A percentile compares a stretch with the other conserved stretches of the same genome.
These are phyloP conservation scores for button mushroom (Agaricus bisporus) DNA, from an alignment of 768 basidiomycete species.

Conservation along the genomic window DNA sequence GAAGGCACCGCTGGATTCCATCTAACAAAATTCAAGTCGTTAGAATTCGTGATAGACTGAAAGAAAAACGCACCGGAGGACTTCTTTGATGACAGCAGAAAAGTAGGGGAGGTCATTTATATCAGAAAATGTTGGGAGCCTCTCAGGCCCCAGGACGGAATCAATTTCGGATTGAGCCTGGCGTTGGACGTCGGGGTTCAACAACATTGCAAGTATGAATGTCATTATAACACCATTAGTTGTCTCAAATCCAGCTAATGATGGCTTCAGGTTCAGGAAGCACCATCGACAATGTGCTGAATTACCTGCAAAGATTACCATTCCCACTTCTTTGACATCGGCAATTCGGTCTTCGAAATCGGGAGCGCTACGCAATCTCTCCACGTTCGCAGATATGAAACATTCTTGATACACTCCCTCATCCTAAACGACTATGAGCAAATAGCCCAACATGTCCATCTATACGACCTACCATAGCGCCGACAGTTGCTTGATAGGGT, in stretches of 20 bases:
- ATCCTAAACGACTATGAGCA: neutral
- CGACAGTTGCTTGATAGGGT: neutral
- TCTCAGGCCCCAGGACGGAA: constrained; percentile 16
- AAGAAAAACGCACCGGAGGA: neutral
- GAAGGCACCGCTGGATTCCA: neutral
- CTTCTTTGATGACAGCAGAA: constrained; percentile 19
- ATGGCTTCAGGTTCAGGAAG: neutral
- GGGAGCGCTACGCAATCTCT: neutral
- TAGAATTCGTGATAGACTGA: neutral
- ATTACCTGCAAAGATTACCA: neutral
- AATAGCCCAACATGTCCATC: neutral
- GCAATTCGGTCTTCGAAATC: neutral
- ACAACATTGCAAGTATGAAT: constrained; percentile 7
- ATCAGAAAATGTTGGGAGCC: constrained; percentile 21
- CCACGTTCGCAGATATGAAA: neutral
- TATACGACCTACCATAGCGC: neutral
- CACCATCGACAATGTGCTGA: too few species aligned
- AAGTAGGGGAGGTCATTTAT: constrained; percentile 19
- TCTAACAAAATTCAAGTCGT: neutral
- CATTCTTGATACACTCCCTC: neutral
- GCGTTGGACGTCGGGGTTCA: constrained; percentile 9
- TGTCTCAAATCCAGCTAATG: neutral
- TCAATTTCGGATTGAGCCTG: constrained; percentile 24
- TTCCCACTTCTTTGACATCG: neutral
- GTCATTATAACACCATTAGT: neutral